A percentile compares a stretch with the other conserved stretches of the same genome.
Conservation (phyloP, 768 basidiomycete genomes). For the Calocera cornea region DNA sequence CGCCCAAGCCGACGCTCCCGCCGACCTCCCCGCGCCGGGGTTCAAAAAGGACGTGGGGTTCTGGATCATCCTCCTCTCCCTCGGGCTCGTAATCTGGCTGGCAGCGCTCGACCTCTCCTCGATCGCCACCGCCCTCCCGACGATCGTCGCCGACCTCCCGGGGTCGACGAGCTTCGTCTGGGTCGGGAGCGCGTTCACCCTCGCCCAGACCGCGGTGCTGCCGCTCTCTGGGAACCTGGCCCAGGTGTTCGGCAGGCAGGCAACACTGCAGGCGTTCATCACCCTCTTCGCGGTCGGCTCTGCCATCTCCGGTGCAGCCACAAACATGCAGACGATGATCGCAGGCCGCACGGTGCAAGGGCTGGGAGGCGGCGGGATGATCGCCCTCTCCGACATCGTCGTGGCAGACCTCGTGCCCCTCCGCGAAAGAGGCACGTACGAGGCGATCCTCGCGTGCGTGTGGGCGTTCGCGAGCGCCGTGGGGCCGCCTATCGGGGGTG, state of each 20-base stretch:
- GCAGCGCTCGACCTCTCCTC: slow-evolving; percentile 17
- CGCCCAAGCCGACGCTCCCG: slow-evolving; percentile 18
- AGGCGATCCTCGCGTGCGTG: slow-evolving; percentile 21
- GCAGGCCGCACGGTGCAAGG: slow-evolving; percentile 30
- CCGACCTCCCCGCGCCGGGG: not conserved
- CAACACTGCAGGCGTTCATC: slow-evolving; percentile 23
- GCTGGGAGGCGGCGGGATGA: slow-evolving; percentile 29
- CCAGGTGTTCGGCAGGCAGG: slow-evolving; percentile 29
- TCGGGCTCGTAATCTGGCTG: slow-evolving; percentile 12
- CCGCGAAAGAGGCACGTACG: slow-evolving; percentile 26
- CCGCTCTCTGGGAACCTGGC: slow-evolving; percentile 30
- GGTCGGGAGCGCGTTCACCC: slow-evolving; percentile 34
- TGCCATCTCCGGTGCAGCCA: slow-evolving; percentile 32
- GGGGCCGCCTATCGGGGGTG: slow-evolving; percentile 22
- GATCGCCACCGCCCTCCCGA: slow-evolving; percentile 32
- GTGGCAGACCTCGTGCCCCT: slow-evolving; percentile 36
- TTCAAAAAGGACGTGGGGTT: not conserved
- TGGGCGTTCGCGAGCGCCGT: slow-evolving; percentile 28
- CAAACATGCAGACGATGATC: slow-evolving; percentile 31
- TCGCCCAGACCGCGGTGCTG: slow-evolving; percentile 31
- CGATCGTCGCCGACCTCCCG: slow-evolving; percentile 28
- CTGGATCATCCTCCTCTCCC: slow-evolving; percentile 16
- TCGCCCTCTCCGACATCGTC: slow-evolving; percentile 30
- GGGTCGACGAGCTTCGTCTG: slow-evolving; percentile 22
- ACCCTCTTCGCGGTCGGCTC: slow-evolving; percentile 32